Evolutionary conservation across 2,329 filamentous ascomycete species (phyloP).

Genomic region (Botrytis pseudocinerea): DNA sequence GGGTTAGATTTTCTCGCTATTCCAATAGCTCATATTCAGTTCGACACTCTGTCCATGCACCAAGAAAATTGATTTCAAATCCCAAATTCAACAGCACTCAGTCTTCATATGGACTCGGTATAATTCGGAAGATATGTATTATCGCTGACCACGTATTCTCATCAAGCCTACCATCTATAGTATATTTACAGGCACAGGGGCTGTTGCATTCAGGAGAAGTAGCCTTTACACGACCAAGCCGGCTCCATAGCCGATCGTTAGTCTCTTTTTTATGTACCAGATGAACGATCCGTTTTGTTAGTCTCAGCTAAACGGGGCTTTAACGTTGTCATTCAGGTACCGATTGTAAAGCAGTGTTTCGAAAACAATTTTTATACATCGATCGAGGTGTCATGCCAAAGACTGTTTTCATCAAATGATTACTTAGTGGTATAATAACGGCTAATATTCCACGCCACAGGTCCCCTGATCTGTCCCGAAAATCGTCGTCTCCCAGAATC

Average conservation of each 20-base stretch:
- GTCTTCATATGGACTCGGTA: not conserved
- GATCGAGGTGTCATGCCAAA: not conserved
- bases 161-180: not conserved
- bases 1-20: not conserved
- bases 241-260: not conserved
- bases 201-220: not conserved
- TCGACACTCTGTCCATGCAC: not conserved
- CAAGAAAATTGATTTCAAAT: not conserved
- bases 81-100: not conserved
- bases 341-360: not conserved
- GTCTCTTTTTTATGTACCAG: not conserved
- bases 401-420: not conserved
- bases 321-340: not conserved
- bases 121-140: not conserved
- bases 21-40: not conserved
- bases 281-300: not conserved
- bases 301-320: not conserved
- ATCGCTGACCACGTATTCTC: not conserved
- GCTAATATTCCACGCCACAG: not conserved
- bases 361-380: not conserved
- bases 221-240: not conserved
- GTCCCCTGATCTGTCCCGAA: not conserved
- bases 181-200: not conserved
- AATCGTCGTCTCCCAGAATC: not conserved
- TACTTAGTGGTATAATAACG: not conserved